These are phyloP conservation scores for Penicillium tannophilum DNA, from an alignment of 495 filamentous ascomycete genomes.

Conservation along the genomic window DNA sequence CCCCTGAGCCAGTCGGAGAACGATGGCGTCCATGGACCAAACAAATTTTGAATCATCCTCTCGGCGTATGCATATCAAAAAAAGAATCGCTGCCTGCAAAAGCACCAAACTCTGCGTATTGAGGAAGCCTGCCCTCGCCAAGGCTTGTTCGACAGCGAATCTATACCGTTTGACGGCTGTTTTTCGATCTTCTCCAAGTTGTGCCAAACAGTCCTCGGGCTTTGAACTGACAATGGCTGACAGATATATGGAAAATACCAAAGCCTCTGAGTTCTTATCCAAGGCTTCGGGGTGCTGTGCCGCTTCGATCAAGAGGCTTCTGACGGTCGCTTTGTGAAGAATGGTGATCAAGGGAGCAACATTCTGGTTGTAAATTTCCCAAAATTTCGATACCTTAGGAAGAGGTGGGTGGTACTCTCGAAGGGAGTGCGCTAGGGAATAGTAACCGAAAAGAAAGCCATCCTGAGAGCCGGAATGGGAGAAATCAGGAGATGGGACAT, in stretches of 20 bases:
- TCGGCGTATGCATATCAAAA: slow-evolving; percentile 63
- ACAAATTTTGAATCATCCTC: slow-evolving; percentile 67
- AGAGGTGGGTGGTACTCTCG: slow-evolving; percentile 55
- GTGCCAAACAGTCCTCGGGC: slow-evolving; percentile 38
- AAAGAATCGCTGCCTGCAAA: slow-evolving; percentile 77
- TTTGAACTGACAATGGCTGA: slow-evolving; percentile 70
- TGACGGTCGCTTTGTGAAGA: slow-evolving; percentile 63
- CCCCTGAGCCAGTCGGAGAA: slow-evolving; percentile 78
- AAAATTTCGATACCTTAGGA: slow-evolving; percentile 65
- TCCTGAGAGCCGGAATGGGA: slow-evolving; percentile 60
- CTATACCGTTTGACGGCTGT: slow-evolving; percentile 65
- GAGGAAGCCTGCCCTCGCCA: slow-evolving; percentile 73
- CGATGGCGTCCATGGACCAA: slow-evolving; percentile 69
- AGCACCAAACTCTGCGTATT: slow-evolving; percentile 74
- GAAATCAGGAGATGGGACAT: slow-evolving; percentile 59
- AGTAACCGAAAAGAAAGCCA: slow-evolving; percentile 69
- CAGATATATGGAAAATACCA: slow-evolving; percentile 82
- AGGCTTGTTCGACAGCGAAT: slow-evolving; percentile 77
- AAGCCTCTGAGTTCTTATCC: slow-evolving; percentile 64
- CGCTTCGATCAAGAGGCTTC: slow-evolving; percentile 45
- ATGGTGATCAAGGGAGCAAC: slow-evolving; percentile 73
- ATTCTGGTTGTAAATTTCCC: slow-evolving; percentile 69
- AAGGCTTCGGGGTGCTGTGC: slow-evolving; percentile 55
- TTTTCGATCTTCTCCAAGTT: slow-evolving; percentile 41
- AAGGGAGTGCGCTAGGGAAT: slow-evolving; percentile 55